Base-by-base conservation (phyloP, 495 filamentous ascomycete species). In the Neurospora sp. region DNA sequence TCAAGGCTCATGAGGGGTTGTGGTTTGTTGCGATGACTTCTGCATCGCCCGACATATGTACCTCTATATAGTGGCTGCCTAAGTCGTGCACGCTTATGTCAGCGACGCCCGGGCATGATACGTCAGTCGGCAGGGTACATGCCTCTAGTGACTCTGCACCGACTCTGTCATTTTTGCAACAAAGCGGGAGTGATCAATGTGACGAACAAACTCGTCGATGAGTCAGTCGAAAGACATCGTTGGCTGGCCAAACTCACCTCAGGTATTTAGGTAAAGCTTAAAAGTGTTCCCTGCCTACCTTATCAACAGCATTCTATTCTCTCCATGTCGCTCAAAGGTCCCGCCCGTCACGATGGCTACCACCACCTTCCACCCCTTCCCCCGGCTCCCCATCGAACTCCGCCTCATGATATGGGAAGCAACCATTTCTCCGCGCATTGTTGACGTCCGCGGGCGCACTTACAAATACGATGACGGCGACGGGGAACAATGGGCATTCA, bases 371-470 rank as follows among this genome's bases (percentile, higher is more conserved):
- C 74, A 70, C 3, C 40, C 46, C 40, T 83, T 83, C 66, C 76
- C 79, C 20, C 69, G 73, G 10, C 76, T 83, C 10, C 82, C 82
- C 10, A 59, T 79, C 35, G 81, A 83, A 68, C 70, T 83, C 46
- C 79, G 82, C 53, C 75, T 83, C 75, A 72, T 78, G 20, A 81
- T 83, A 35, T 83, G 81, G 79, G 71, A 40, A 70, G 74, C 69
- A 61, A 44, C 31, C 53, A 44, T 53, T n/a, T 20, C n/a, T 2
- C 48, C 48, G 1, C 48, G 48, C 48, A n/a, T 3, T 1, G 7
- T 59, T 27, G 0, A 12, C n/a, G 1, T 6, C 11, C 4, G 8
- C 11, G 4, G 0, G 11, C 10, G 22, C 4, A 7, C 20, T 1
- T 59, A n/a, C 41, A 8, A 0, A 35, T 35, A 35, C 7, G 6